Base-by-base conservation (phyloP, 1,284 basidiomycete genomes). In the Ganoderma resinaceum region DNA sequence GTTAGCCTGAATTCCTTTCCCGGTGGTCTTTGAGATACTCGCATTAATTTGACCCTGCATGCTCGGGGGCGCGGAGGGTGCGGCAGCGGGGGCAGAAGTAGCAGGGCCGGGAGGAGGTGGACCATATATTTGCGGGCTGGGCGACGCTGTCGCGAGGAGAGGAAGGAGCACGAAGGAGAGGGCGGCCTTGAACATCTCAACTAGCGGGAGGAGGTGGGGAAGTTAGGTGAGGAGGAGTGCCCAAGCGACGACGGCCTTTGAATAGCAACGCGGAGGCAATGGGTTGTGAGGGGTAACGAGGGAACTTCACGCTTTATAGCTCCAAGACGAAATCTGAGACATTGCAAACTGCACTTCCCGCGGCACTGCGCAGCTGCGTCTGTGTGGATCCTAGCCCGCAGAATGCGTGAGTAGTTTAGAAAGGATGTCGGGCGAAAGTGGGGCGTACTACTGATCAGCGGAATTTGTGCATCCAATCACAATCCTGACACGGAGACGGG, bases 11-110 rank as follows among this genome's bases (percentile, higher is more conserved):
- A 49, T 35, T 29, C 14, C 18, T 23, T 55, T 55, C 29, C 12
- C 46, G 18, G 46, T 38, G 46, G 9, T 26, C n/a, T 18, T 26
- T 14, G 12, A 20, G 18, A 23, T 26, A 68, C 82, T 59, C 62
- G 87, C 87, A 71, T 86, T 87, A 23, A 86, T 77, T 16, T 83
- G 80, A n/a, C 77, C 79, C 46, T 76, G 14, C 8, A 79, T 82
- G 70, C 80, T 76, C 6, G 86, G 65, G 37, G 86, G 85, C 1
- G 85, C 85, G 42, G 84, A 81, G 6, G 86, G 82, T 9, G 79
- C 80, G 16, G 81, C 71, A 12, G 76, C 66, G 14, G 73, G 68
- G 20, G 77, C 66, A 8, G 70, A 23, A 11, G 74, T 61, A 3
- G 76, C 66, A 12, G 81, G 65, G 2, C 78, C 68, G 16, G 79